A percentile compares a stretch with the other conserved stretches of the same genome.
Conservation (phyloP, 768 basidiomycete genomes). For the Rhodosporidiobolus odoratus region DNA sequence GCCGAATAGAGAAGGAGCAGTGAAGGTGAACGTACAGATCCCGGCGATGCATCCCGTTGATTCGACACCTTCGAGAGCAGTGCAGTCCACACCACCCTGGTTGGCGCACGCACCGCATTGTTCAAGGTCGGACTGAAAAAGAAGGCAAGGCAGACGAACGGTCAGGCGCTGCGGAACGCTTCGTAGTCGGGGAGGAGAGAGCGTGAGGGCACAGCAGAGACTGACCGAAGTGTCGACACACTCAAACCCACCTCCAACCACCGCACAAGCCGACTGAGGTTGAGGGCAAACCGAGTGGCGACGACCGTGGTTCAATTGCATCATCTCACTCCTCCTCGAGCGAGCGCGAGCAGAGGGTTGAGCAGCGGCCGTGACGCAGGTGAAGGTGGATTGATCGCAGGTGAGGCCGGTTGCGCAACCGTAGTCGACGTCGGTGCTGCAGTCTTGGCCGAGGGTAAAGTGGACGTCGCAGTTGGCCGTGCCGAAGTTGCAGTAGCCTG, state of each 20-base stretch:
- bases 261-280: too few relatives aligned
- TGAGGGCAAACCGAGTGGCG: too few relatives aligned
- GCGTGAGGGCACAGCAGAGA: too few relatives aligned
- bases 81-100: constrained; percentile 29
- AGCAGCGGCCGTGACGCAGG: neutral
- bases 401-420: neutral
- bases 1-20: too few relatives aligned
- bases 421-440: constrained; percentile 1
- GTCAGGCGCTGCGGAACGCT: neutral
- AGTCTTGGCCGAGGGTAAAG: neutral
- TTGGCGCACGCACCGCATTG: constrained; percentile 27
- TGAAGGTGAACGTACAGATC: neutral
- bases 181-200: neutral
- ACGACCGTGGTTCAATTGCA: too few relatives aligned
- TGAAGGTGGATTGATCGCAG: too few relatives aligned
- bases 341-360: too few relatives aligned
- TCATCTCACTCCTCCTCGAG: too few relatives aligned
- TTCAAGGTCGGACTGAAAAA: constrained; percentile 19
- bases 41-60: neutral
- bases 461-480: neutral
- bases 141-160: neutral
- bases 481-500: constrained; percentile 27
- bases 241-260: too few relatives aligned
- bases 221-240: too few relatives aligned
- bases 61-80: constrained; percentile 1